Base-by-base conservation (phyloP, 495 filamentous ascomycete genomes). In the Letharia columbiana region DNA sequence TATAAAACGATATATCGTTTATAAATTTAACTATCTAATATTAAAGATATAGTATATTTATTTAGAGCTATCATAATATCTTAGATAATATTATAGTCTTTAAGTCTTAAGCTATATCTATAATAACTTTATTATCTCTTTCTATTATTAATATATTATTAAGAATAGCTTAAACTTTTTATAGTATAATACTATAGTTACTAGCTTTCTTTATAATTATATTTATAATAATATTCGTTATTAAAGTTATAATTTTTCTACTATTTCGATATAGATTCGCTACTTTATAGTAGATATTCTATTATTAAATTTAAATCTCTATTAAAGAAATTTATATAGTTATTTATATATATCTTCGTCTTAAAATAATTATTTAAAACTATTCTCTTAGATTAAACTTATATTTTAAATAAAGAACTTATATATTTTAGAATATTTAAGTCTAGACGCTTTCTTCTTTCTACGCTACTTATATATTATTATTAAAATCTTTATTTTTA, bases 381-480 rank as follows among this genome's bases (percentile, higher is more conserved):
- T 40, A 5, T 39, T 60, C 13, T 66, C 50, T 54, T 66, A 44
- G 33, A 62, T 56, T 33, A 31, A 44, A 31, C 8, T 9, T 54
- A 40, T 66, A 18, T 61, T 66, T 42, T 44, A 40, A 35, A 35
- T 23, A 1, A 20, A 59, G 4, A 35, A 62, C 28, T 44, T 9
- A 2, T 23, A 49, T 12, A 62, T 66, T 40, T 39, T 66, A 15
- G 7, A 66, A 33, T 11, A 66, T 12, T 37, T 23, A 0, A 50
- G 42, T 40, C 40, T 42, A 39, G 58, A 66, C 35, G 42, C 59
- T 61, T 66, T 61, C 59, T 66, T 66, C 57, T 66, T 66, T n/a
- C 12, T 66, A 52, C 59, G 57, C 11, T 62, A 62, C 37, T n/a
- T 66, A 35, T 45, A 45, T 28, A 66, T 50, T 52, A 42, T 28